phyloP scores from a whole-genome alignment of 2,329 filamentous ascomycete genomes.

The Ceratocystis huliohia region DNA sequence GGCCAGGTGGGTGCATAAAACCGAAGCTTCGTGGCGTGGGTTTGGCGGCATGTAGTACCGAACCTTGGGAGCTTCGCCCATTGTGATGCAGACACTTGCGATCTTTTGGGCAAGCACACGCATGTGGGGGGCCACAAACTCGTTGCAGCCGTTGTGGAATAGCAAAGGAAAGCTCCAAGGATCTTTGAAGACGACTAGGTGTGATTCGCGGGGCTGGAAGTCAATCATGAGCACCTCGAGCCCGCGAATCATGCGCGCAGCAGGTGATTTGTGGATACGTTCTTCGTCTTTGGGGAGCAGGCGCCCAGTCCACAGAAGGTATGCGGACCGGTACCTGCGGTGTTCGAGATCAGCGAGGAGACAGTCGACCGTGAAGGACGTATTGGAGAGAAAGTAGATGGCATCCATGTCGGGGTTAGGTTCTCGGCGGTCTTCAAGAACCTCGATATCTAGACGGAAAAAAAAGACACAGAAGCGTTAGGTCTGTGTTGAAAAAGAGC shows the following conservation, averaged over 20 bases:
- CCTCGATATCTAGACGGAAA: conserved; percentile 66
- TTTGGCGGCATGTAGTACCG: conserved; percentile 73
- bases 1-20: conserved; percentile 77
- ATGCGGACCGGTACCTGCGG: conserved; percentile 64
- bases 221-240: conserved; percentile 77
- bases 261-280: conserved; percentile 59
- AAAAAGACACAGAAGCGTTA: conserved; percentile 8
- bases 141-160: conserved; percentile 82
- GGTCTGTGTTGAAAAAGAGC: conserved; percentile 13
- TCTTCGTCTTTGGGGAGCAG: conserved; percentile 58
- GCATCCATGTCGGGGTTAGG: conserved; percentile 85
- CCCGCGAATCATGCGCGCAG: conserved; percentile 60
- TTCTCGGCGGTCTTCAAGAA: conserved; percentile 74
- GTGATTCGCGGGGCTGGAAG: conserved; percentile 81
- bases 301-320: conserved; percentile 73
- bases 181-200: conserved; percentile 81
- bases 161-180: conserved; percentile 91
- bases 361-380: conserved; percentile 82
- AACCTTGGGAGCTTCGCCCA: conserved; percentile 90
- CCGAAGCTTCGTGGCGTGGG: conserved; percentile 71
- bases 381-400: conserved; percentile 79
- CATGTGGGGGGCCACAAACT: conserved; percentile 70
- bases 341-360: conserved; percentile 84
- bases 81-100: conserved; percentile 71
- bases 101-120: conserved; percentile 81